phyloP scores from a whole-genome alignment of 352 stramenopile genomes.

The Phytophthora crassamura region DNA sequence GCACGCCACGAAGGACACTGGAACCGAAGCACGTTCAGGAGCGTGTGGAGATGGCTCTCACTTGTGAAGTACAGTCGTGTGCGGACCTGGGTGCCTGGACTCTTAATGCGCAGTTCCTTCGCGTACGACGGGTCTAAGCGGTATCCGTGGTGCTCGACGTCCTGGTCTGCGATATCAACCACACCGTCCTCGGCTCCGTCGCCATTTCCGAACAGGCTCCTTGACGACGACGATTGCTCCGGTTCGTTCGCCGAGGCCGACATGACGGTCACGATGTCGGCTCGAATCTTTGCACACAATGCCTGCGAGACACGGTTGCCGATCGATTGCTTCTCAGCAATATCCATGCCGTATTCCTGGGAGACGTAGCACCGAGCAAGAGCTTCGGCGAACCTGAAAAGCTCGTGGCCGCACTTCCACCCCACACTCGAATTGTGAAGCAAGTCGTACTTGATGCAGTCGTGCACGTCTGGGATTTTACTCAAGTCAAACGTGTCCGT shows the following conservation, averaged over 20 bases:
- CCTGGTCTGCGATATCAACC: slow-evolving; percentile 50
- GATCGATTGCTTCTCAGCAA: slow-evolving; percentile 95
- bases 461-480: slow-evolving; percentile 98
- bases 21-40: slow-evolving; percentile 98
- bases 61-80: slow-evolving; percentile 99
- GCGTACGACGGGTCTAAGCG: slow-evolving; percentile 85
- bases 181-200: slow-evolving; percentile 30
- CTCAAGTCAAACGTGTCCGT: slow-evolving; percentile 94
- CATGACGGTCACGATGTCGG: slow-evolving; percentile 88
- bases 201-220: slow-evolving; percentile 34
- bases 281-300: slow-evolving; percentile 98
- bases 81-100: slow-evolving; percentile 85
- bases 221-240: slow-evolving; percentile 23
- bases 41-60: slow-evolving; percentile 98
- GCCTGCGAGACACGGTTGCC: slow-evolving; percentile 96
- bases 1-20: slow-evolving; percentile 78
- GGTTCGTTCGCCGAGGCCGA: slow-evolving; percentile 53
- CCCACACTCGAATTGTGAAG: slow-evolving; percentile 96
- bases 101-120: slow-evolving; percentile 97
- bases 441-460: slow-evolving; percentile 98
- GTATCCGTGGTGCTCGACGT: slow-evolving; percentile 90
- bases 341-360: slow-evolving; percentile 95
- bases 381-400: slow-evolving; percentile 94
- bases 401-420: slow-evolving; percentile 89
- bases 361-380: slow-evolving; percentile 98